These are phyloP conservation scores for Cinchona pubescens DNA, from an alignment of 257 asterid genomes.

Conservation along the genomic window DNA sequence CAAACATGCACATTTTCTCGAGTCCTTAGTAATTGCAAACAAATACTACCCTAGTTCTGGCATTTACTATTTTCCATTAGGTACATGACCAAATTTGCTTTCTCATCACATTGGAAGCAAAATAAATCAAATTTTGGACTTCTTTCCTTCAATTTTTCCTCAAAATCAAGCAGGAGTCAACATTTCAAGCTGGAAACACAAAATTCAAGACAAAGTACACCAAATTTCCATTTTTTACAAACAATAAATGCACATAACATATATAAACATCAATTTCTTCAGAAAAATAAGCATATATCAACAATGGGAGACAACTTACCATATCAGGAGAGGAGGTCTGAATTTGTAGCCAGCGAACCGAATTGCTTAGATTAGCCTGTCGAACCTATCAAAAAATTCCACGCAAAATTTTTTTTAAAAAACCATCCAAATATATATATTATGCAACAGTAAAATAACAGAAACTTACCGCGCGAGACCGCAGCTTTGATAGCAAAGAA, in stretches of 20 bases:
- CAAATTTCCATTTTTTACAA: background rate
- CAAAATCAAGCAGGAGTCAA: background rate
- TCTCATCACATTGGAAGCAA: background rate
- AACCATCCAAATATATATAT: background rate
- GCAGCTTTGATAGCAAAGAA: conserved; percentile 42
- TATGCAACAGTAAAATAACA: background rate
- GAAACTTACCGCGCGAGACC: conserved; percentile 40
- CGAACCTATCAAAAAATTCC: conserved; percentile 41
- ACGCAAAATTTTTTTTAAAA: background rate
- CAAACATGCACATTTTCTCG: background rate
- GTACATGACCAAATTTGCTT: background rate
- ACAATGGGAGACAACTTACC: conserved; percentile 31
- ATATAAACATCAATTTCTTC: background rate
- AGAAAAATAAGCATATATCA: background rate
- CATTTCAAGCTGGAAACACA: background rate
- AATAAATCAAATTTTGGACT: background rate
- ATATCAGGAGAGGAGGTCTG: conserved; percentile 74
- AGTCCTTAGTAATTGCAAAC: background rate
- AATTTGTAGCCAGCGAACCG: conserved; percentile 90
- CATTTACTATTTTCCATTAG: background rate
- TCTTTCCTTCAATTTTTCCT: background rate
- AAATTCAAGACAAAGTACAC: background rate
- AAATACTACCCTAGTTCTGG: background rate
- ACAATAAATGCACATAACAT: background rate
- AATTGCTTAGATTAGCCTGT: conserved; percentile 49